phyloP scores from a whole-genome alignment of 352 stramenopile species.

The Phytopythium chamaehyphon region DNA sequence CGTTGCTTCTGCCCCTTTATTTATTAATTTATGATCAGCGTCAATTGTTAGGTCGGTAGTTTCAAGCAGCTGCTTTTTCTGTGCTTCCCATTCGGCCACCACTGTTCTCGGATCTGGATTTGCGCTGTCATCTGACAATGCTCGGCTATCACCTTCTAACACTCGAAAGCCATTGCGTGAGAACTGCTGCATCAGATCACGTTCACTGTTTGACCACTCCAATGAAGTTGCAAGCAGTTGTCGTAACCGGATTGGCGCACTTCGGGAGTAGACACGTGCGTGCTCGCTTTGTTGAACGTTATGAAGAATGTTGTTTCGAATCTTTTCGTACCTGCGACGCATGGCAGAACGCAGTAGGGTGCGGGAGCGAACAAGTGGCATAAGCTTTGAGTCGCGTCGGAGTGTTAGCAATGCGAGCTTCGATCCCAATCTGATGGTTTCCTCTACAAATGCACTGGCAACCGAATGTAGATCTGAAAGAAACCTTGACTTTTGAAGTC shows the following conservation, averaged over 20 bases:
- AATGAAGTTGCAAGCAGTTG: constrained; percentile 26
- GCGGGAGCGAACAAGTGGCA: constrained; percentile 38
- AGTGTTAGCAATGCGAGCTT: constrained; percentile 27
- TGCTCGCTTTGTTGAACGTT: constrained; percentile 53
- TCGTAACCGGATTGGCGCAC: constrained; percentile 41
- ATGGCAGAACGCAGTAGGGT: constrained; percentile 43
- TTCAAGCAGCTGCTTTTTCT: constrained; percentile 1
- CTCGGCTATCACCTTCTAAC: constrained; percentile 11
- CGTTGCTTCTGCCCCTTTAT: constrained; percentile 6
- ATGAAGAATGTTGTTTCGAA: constrained; percentile 34
- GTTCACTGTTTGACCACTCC: constrained; percentile 41
- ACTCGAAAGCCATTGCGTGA: constrained; percentile 23
- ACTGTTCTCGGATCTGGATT: background rate
- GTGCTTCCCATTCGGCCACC: constrained; percentile 5
- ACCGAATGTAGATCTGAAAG: constrained; percentile 26
- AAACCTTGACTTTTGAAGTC: constrained; percentile 47
- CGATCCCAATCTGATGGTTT: constrained; percentile 28
- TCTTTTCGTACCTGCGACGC: constrained; percentile 40
- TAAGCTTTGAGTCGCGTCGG: constrained; percentile 37
- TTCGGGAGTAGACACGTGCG: constrained; percentile 48
- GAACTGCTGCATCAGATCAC: constrained; percentile 40
- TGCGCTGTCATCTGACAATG: background rate
- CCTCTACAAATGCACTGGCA: constrained; percentile 21
- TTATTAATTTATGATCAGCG: background rate
- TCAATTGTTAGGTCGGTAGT: constrained; percentile 3